A percentile compares a stretch with the other conserved stretches of the same genome.
phyloP scores from a whole-genome alignment of 2,329 filamentous ascomycete genomes.

The Hypoxylon sp. region DNA sequence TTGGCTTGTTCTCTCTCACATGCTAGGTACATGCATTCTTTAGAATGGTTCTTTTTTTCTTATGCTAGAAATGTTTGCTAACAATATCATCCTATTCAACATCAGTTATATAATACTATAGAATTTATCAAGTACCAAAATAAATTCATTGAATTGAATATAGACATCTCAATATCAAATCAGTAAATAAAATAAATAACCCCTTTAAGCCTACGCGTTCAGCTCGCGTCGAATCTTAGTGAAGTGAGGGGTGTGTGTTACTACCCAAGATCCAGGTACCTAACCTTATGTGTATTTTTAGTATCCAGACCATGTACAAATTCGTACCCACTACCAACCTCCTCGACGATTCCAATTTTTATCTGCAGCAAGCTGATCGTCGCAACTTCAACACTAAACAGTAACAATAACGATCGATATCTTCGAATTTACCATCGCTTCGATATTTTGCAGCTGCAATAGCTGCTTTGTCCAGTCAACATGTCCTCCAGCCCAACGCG shows the following conservation, averaged over 20 bases:
- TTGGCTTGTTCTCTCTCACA: no score
- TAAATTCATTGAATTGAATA: no score
- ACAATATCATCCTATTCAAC: no score
- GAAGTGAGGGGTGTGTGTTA: constrained; percentile 9
- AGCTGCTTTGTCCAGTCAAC: constrained; percentile 12
- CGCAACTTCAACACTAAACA: constrained; percentile 19
- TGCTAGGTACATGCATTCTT: no score
- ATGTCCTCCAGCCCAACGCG: constrained; percentile 45
- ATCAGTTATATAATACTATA: no score
- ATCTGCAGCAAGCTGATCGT: constrained; percentile 13
- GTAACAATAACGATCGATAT: not conserved
- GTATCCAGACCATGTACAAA: not conserved
- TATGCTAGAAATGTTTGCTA: no score
- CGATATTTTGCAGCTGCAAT: constrained; percentile 14
- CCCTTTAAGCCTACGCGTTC: constrained; percentile 22
- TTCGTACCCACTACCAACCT: constrained; percentile 28
- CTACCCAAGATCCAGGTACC: constrained; percentile 7
- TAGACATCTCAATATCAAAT: no score
- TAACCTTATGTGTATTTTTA: not conserved
- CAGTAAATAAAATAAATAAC: constrained; percentile 13
- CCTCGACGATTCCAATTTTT: constrained; percentile 10
- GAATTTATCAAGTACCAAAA: no score
- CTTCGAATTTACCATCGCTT: no score
- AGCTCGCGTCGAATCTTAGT: constrained; percentile 13
- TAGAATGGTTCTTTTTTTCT: no score